phyloP scores from a whole-genome alignment of 257 asterid genomes.

The Hygrophila difformis region DNA sequence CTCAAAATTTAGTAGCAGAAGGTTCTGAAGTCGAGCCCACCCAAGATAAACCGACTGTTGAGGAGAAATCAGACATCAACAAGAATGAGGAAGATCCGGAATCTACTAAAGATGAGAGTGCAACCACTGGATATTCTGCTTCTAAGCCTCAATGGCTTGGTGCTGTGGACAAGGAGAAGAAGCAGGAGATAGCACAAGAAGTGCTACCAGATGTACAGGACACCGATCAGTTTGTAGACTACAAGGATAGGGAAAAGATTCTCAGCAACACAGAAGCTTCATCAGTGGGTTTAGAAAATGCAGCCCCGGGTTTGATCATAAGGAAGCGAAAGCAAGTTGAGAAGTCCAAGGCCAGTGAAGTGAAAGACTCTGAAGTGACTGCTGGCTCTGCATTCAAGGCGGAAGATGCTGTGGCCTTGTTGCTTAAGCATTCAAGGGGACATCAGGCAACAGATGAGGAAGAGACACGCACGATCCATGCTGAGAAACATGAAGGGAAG shows the following conservation, averaged over 20 bases:
- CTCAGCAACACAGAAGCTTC: constrained; percentile 29
- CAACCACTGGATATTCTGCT: constrained; percentile 29
- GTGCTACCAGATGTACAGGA: constrained; percentile 33
- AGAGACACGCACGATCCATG: constrained; percentile 21
- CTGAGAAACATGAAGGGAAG: constrained; percentile 28
- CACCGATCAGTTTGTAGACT: constrained; percentile 72
- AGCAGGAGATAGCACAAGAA: constrained; percentile 34
- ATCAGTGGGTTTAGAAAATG: constrained; percentile 57
- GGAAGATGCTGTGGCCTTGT: constrained; percentile 83
- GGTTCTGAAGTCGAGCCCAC: constrained; percentile 19
- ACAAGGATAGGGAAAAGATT: constrained; percentile 60
- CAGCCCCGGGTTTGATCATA: constrained; percentile 90
- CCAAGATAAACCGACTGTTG: constrained; percentile 22
- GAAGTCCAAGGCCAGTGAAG: constrained; percentile 32
- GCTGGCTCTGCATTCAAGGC: constrained; percentile 42
- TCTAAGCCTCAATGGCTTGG: constrained; percentile 96
- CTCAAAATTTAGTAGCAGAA: constrained; percentile 29
- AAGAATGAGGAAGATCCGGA: constrained; percentile 27
- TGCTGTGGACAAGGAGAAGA: constrained; percentile 58
- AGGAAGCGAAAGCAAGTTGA: constrained; percentile 77
- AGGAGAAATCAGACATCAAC: constrained; percentile 30
- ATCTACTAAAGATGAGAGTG: constrained; percentile 23
- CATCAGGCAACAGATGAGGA: constrained; percentile 39
- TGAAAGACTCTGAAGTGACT: constrained; percentile 36
- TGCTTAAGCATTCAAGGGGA: constrained; percentile 72